These are phyloP conservation scores for Trichophyton equinum DNA, from an alignment of 2,329 filamentous ascomycete genomes.

Conservation along the genomic window DNA sequence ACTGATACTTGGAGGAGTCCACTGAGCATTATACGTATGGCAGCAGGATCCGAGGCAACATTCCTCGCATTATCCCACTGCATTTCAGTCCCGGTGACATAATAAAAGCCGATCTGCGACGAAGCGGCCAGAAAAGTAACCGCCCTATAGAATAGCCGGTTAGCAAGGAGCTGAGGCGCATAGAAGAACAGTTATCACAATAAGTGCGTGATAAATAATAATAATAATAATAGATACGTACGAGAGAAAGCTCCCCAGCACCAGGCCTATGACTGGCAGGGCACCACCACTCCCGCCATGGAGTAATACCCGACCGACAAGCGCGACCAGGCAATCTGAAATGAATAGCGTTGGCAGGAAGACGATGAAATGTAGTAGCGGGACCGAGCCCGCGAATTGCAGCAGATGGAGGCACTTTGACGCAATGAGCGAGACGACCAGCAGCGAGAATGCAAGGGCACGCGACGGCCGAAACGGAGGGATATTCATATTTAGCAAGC, in stretches of 20 bases:
- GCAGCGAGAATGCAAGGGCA: conserved; percentile 19
- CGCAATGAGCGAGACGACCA: conserved; percentile 18
- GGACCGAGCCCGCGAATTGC: conserved; percentile 18
- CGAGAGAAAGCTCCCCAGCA: conserved; percentile 15
- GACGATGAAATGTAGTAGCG: conserved; percentile 15
- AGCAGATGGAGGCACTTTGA: conserved; percentile 21
- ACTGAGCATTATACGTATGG: conserved; percentile 21
- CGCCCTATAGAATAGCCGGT: conserved; percentile 11
- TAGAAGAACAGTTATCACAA: background rate
- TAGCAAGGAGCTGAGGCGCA: background rate
- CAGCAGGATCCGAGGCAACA: conserved; percentile 21
- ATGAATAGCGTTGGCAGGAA: conserved; percentile 24
- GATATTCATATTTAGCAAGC: conserved; percentile 14
- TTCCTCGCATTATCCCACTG: conserved; percentile 22
- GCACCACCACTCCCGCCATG: conserved; percentile 12
- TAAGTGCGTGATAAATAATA: background rate
- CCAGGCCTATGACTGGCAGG: conserved; percentile 12
- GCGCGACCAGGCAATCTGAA: conserved; percentile 18
- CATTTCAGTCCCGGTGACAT: conserved; percentile 23
- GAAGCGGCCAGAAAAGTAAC: conserved; percentile 17
- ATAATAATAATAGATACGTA: conserved; percentile 12
- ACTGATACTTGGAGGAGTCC: conserved; percentile 20
- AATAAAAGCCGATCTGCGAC: conserved; percentile 22
- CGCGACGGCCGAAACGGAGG: conserved; percentile 16
- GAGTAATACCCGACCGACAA: conserved; percentile 16